A percentile compares a stretch with the other conserved stretches of the same genome.
These are phyloP conservation scores for Anisodus acutangulus DNA, from an alignment of 257 asterid genomes.

Conservation along the genomic window DNA sequence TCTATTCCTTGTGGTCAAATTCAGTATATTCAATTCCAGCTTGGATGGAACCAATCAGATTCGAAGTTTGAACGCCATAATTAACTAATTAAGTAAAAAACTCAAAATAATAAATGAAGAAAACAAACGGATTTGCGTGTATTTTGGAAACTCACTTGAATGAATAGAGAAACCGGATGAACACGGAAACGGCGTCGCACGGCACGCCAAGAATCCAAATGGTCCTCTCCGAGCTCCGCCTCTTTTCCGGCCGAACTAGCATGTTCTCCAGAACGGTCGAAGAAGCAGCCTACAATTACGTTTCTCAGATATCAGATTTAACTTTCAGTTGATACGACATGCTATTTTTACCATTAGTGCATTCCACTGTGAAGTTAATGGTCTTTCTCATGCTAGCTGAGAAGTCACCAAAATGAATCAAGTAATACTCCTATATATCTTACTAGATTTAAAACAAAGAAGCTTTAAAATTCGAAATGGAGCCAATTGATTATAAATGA, in stretches of 20 bases:
- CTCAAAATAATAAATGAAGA: not conserved
- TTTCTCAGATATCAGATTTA: not conserved
- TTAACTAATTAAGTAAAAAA: not conserved
- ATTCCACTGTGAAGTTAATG: not conserved
- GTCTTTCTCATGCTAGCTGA: not conserved
- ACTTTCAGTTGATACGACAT: no score
- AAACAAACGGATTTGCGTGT: constrained; percentile 33
- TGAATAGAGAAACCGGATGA: constrained; percentile 70
- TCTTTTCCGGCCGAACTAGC: constrained; percentile 64
- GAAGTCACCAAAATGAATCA: no score
- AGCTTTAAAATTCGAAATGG: no score
- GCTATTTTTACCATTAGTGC: no score
- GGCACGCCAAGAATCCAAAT: constrained; percentile 84
- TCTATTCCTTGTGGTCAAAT: not conserved
- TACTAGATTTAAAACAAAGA: no score
- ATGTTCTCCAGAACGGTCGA: constrained; percentile 86
- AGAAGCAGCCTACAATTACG: constrained; percentile 62
- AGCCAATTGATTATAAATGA: not conserved
- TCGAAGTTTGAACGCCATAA: not conserved
- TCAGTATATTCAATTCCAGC: not conserved
- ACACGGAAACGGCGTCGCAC: constrained; percentile 73
- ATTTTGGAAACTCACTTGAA: constrained; percentile 59
- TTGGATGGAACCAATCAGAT: not conserved
- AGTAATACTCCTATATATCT: no score
- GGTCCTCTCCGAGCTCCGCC: constrained; percentile 54